Evolutionary conservation across 1,284 basidiomycete species (phyloP), one percentile per base, ranked within the genome.

Genomic region (Sanghuangporus sanghuang): DNA sequence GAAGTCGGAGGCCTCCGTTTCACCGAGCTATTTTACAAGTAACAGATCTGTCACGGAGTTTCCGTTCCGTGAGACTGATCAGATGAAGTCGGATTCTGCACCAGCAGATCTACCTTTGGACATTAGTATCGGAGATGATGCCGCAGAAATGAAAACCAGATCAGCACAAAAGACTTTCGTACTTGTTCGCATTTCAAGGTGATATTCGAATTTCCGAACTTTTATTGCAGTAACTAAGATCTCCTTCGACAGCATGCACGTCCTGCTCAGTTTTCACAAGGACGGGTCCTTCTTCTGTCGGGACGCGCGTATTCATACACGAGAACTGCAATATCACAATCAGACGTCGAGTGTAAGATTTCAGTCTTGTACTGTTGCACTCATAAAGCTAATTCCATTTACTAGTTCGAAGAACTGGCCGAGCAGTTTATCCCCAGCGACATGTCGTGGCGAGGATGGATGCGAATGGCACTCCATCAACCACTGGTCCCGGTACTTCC

Each of bases 121-220:
- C 50, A 23, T 5, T 32, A 64, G 68, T 68, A 66, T 66, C 42
- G 65, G 69, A 27, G 74, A 74, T 57, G 89, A 90, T 71, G 89
- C 89, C 3, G 81, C 84, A 16, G 86, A 89, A 71, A 92, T 92
- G 89, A 88, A 86, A 72, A 86, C 83, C 16, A 83, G 90, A 12
- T 87, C 89, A 8, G 83, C 85, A 1, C 87, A 90, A 75, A 92
- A 91, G 69, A 95, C 90, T 6, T 97, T 97, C 69, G 84, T 96
- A 48, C 81, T 86, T 61, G 89, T 97, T 64, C 82, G 84, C 69
- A 83, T 98, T 57, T 84, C 87, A 6, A 89, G 89, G 83, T 91
- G 72, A 4, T 79, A 75, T 53, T 67, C 71, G 23, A 11, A 23
- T 46, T 27, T 69, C 67, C 46, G 55, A 69, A 32, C 72, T 70